Conservation (phyloP, 129 eudicot species). For the Sambucus nigra region DNA sequence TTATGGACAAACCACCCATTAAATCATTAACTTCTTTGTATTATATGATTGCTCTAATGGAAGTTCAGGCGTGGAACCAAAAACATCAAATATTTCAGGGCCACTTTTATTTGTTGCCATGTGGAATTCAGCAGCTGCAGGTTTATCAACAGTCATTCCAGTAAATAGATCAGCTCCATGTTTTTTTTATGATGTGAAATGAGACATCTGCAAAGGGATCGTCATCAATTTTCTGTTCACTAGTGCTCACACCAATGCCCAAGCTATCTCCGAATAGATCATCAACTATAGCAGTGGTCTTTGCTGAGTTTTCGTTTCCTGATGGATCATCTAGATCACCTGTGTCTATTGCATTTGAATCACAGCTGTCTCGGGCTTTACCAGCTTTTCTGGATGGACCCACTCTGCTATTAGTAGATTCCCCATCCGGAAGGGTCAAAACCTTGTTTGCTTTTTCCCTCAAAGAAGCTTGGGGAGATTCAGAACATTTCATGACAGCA, state of each 20-base stretch:
- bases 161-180: slow-evolving; percentile 63
- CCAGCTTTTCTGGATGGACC: slow-evolving; percentile 31
- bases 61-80: slow-evolving; percentile 41
- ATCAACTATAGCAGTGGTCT: slow-evolving; percentile 41
- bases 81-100: slow-evolving; percentile 55
- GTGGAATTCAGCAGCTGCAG: slow-evolving; percentile 13
- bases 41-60: slow-evolving; percentile 18
- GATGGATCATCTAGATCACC: slow-evolving; percentile 38
- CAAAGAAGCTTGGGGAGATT: slow-evolving; percentile 95
- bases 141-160: slow-evolving; percentile 49
- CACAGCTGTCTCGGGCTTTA: slow-evolving; percentile 29
- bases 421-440: slow-evolving; percentile 52
- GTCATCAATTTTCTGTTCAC: slow-evolving; percentile 39
- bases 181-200: slow-evolving; percentile 48
- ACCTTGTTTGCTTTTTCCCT: slow-evolving; percentile 86
- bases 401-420: slow-evolving; percentile 31
- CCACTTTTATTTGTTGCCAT: slow-evolving; percentile 22
- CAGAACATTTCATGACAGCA: slow-evolving; percentile 63
- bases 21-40: slow-evolving; percentile 38
- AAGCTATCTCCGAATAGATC: slow-evolving; percentile 53
- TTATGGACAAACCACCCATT: slow-evolving; percentile 63
- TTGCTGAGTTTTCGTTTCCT: slow-evolving; percentile 30
- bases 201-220: slow-evolving; percentile 98
- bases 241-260: slow-evolving; percentile 18
- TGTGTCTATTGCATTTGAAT: slow-evolving; percentile 77